Evolutionary conservation across 2,329 filamentous ascomycete species (phyloP).

Genomic region (Fusarium sambucinum): DNA sequence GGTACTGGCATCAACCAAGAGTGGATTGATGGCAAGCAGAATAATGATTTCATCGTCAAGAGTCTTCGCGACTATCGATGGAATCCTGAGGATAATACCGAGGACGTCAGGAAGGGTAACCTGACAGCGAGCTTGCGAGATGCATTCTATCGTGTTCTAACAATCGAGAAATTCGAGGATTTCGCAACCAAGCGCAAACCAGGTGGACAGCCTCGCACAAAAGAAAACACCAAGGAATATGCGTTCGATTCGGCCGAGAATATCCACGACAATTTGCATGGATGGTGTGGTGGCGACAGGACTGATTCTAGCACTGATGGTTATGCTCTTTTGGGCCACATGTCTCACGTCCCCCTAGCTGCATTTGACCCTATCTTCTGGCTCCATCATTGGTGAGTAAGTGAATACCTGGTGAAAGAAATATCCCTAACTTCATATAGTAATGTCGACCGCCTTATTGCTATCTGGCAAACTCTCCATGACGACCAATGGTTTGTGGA

Average conservation of each 20-base stretch:
- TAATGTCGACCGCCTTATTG: neutral
- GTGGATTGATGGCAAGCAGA: no score
- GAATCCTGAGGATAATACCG: neutral
- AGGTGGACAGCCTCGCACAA: neutral
- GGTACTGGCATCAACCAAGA: no score
- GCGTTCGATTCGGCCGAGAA: neutral
- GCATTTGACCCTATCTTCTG: neutral
- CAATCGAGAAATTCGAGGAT: neutral
- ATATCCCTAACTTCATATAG: neutral
- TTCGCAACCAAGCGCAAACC: neutral
- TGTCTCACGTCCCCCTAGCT: neutral
- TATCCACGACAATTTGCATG: neutral
- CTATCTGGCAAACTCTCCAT: neutral
- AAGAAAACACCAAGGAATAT: neutral
- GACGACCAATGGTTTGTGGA: neutral
- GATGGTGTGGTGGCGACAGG: neutral
- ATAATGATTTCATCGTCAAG: no score
- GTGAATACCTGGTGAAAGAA: no score
- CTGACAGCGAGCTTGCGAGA: neutral
- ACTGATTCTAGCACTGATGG: neutral
- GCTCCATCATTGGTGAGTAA: neutral
- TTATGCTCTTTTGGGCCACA: neutral
- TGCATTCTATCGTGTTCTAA: neutral
- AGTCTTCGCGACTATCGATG: neutral
- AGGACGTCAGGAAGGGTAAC: neutral